These are phyloP conservation scores for Venturia oleaginea DNA, from an alignment of 2,329 filamentous ascomycete species.

Conservation along the genomic window DNA sequence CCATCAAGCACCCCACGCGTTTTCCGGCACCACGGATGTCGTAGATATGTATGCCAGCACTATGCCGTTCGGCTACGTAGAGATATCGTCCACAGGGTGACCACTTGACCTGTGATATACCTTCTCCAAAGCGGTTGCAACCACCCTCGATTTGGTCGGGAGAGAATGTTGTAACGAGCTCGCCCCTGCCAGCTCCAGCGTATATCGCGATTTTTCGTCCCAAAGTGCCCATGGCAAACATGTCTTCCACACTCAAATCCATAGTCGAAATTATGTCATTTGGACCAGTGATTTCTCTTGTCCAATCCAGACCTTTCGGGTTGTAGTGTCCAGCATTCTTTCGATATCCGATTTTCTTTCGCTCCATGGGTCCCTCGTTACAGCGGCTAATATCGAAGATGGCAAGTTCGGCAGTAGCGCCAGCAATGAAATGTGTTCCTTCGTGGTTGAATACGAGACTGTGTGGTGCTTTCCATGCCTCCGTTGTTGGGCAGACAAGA, in stretches of 20 bases:
- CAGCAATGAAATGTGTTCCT: slow-evolving; percentile 47
- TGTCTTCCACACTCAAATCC: slow-evolving; percentile 37
- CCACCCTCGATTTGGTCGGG: slow-evolving; percentile 20
- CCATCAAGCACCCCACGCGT: slow-evolving; percentile 40
- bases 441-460: slow-evolving; percentile 44
- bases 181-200: slow-evolving; percentile 39
- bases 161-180: slow-evolving; percentile 43
- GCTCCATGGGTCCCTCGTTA: slow-evolving; percentile 5
- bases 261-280: slow-evolving; percentile 40
- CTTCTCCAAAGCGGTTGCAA: slow-evolving; percentile 34
- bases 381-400: slow-evolving; percentile 21
- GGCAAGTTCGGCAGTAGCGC: slow-evolving; percentile 44
- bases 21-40: slow-evolving; percentile 48
- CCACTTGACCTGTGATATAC: slow-evolving; percentile 49
- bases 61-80: slow-evolving; percentile 48
- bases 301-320: slow-evolving; percentile 20
- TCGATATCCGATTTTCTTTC: not conserved
- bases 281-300: slow-evolving; percentile 42
- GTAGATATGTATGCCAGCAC: slow-evolving; percentile 47
- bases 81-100: slow-evolving; percentile 50
- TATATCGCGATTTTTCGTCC: slow-evolving; percentile 49
- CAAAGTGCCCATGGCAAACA: slow-evolving; percentile 48
- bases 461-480: slow-evolving; percentile 46
- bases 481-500: slow-evolving; percentile 45
- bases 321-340: slow-evolving; percentile 3